Conservation (phyloP, 495 filamentous ascomycete genomes). For the Hypoxylon subgilvum region DNA sequence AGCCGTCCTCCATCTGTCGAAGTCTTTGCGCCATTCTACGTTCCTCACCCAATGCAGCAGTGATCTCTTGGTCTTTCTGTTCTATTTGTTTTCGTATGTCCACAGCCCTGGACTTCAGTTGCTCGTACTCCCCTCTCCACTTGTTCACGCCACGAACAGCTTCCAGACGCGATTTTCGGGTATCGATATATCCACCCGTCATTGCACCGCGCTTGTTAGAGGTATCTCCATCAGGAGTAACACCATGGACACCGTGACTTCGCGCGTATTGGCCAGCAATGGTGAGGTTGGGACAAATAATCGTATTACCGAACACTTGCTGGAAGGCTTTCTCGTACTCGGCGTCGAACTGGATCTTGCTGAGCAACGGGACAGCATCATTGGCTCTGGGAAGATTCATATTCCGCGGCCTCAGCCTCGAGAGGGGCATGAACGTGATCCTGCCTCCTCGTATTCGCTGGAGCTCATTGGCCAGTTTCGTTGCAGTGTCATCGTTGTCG, state of each 20-base stretch:
- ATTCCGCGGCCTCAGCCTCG: conserved; percentile 70
- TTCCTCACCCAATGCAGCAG: conserved; percentile 75
- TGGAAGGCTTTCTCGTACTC: conserved; percentile 83
- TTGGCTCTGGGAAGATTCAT: conserved; percentile 80
- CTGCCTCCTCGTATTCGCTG: conserved; percentile 82
- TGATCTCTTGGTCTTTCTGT: conserved; percentile 83
- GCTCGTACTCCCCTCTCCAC: conserved; percentile 76
- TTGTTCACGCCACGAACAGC: conserved; percentile 77
- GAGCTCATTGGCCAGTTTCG: conserved; percentile 76
- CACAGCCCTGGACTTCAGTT: conserved; percentile 55
- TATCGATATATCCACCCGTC: conserved; percentile 90
- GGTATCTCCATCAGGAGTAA: conserved; percentile 91
- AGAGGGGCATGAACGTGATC: conserved; percentile 93
- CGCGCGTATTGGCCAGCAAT: conserved; percentile 88
- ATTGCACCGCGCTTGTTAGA: conserved; percentile 93
- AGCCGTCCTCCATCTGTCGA: conserved; percentile 79
- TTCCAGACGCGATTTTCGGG: conserved; percentile 79
- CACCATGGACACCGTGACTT: conserved; percentile 86
- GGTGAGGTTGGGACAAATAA: conserved; percentile 87
- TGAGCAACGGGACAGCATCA: conserved; percentile 85
- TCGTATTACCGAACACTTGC: conserved; percentile 93
- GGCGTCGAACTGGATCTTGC: conserved; percentile 80
- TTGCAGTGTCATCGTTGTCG: conserved; percentile 88
- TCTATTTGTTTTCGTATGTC: conserved; percentile 66
- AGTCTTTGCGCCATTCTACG: conserved; percentile 82